These are phyloP conservation scores for Trichoderma polysporum DNA, from an alignment of 2,329 filamentous ascomycete genomes.

Conservation along the genomic window DNA sequence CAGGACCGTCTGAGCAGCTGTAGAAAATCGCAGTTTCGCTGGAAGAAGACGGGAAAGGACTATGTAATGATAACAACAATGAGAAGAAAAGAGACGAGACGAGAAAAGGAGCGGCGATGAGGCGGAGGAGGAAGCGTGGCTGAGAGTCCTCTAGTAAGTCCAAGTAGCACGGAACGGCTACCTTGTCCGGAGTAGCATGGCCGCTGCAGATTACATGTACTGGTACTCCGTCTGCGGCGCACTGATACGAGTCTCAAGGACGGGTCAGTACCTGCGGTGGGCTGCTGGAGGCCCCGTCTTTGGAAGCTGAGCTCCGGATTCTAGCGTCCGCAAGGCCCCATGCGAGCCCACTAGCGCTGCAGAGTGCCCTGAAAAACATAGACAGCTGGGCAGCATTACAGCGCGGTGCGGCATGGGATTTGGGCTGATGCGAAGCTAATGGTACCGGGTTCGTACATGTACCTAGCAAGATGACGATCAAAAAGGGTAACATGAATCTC, in stretches of 20 bases:
- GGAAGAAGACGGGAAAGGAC: background rate
- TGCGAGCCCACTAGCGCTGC: background rate
- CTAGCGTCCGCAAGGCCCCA: conserved; percentile 12
- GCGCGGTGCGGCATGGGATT: no score
- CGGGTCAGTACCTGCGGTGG: background rate
- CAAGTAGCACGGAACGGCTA: background rate
- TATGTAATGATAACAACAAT: background rate
- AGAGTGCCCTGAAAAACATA: background rate
- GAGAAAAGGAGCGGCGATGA: conserved; percentile 5
- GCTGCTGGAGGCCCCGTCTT: background rate
- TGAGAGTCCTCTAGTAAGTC: conserved; percentile 8
- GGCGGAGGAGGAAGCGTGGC: conserved; percentile 13
- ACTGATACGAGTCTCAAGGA: background rate
- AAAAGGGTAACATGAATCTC: background rate
- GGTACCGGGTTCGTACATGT: no score
- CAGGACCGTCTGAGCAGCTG: background rate
- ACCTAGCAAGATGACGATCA: background rate
- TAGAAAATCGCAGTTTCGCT: background rate
- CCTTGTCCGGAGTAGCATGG: conserved; percentile 3
- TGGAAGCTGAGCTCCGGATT: conserved; percentile 9
- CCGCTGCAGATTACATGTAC: background rate
- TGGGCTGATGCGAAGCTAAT: background rate
- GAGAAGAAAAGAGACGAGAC: background rate
- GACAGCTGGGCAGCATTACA: background rate
- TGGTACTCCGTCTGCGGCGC: background rate